phyloP scores from a whole-genome alignment of 441 rosid species.

The Gossypium trilobum region DNA sequence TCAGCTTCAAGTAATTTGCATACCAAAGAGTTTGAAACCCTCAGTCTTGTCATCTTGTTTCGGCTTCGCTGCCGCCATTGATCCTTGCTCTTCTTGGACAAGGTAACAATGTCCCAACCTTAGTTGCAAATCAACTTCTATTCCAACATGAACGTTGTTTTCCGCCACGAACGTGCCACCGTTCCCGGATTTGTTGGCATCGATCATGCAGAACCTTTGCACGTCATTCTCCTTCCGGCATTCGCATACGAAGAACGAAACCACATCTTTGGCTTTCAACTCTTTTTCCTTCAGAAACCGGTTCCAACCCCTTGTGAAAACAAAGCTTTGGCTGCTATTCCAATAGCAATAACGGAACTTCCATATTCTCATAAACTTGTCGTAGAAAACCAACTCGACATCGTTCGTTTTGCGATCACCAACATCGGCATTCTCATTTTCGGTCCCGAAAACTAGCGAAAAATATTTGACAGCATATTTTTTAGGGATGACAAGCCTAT shows the following conservation, averaged over 20 bases:
- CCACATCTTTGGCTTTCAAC: conserved; percentile 32
- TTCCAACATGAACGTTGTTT: not conserved
- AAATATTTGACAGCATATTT: conserved; percentile 52
- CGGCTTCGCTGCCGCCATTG: not conserved
- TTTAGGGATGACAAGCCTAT: conserved; percentile 78
- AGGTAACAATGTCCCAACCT: conserved; percentile 6
- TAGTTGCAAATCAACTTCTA: conserved; percentile 18
- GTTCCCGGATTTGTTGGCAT: conserved; percentile 12
- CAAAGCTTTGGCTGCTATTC: conserved; percentile 54
- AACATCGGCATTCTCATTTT: not conserved
- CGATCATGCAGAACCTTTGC: conserved; percentile 34
- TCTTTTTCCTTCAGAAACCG: conserved; percentile 40
- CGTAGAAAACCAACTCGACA: conserved; percentile 31
- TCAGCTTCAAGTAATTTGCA: conserved; percentile 23
- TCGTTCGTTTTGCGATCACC: conserved; percentile 11
- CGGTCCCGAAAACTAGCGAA: conserved; percentile 22
- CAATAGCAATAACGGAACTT: conserved; percentile 57
- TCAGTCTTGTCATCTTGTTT: not conserved
- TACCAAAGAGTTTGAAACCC: conserved; percentile 42
- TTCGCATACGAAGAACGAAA: conserved; percentile 33
- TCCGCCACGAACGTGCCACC: not conserved
- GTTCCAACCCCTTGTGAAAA: conserved; percentile 62
- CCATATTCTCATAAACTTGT: conserved; percentile 44
- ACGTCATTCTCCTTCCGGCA: conserved; percentile 5
- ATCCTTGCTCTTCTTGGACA: not conserved